Percentiles rank a stretch among this genome's conserved stretches.
Conservation (phyloP, 169 alveolate genomes). For the Ichthyophthirius multifiliis region DNA sequence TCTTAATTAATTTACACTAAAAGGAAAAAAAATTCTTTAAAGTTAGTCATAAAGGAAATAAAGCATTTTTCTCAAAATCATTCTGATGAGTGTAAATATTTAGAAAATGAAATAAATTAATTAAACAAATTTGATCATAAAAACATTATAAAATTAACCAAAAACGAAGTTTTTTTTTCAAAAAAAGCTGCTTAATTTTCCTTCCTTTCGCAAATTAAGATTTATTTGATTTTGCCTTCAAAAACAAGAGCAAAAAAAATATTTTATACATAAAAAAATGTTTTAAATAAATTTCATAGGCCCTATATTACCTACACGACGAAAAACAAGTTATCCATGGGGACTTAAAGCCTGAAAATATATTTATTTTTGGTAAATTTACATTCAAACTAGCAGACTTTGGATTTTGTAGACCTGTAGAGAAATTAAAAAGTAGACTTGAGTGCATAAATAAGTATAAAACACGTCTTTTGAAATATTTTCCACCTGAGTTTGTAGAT, state of each 20-base stretch:
- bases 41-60: background rate
- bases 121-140: background rate
- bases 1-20: background rate
- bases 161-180: background rate
- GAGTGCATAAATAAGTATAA: background rate
- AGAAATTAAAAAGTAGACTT: background rate
- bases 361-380: background rate
- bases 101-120: slow-evolving; percentile 2
- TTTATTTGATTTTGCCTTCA: background rate
- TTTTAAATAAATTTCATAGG: background rate
- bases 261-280: background rate
- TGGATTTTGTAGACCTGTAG: background rate
- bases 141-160: background rate
- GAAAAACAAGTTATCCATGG: background rate
- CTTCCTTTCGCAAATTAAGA: background rate
- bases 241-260: background rate
- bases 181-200: background rate
- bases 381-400: background rate
- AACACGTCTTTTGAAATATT: background rate
- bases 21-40: background rate
- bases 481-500: slow-evolving; percentile 1
- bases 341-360: slow-evolving; percentile 1
- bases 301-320: background rate
- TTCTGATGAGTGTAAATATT: background rate
- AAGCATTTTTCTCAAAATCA: background rate